A percentile compares a stretch with the other conserved stretches of the same genome.
phyloP scores from a whole-genome alignment of 1,139 yeast species.

The Candida sanyaensis region DNA sequence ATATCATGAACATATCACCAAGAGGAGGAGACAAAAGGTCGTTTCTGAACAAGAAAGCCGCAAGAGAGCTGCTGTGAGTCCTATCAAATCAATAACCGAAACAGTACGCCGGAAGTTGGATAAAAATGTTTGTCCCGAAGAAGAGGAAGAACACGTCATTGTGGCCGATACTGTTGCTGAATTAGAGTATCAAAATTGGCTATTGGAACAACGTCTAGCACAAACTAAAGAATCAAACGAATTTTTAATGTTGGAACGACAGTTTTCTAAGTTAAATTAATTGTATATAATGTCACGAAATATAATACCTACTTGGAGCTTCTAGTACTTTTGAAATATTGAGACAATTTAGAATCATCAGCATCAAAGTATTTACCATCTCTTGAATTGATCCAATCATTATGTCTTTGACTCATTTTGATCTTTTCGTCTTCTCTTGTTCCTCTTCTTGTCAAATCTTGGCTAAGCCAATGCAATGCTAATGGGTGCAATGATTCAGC shows the following conservation, averaged over 20 bases:
- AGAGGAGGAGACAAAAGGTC: background rate
- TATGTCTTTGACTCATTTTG: conserved; percentile 45
- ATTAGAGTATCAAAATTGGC: conserved; percentile 19
- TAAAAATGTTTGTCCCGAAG: background rate
- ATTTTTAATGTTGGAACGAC: conserved; percentile 20
- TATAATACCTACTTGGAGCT: conserved; percentile 15
- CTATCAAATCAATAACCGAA: conserved; percentile 3
- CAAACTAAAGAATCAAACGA: conserved; percentile 14
- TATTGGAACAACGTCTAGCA: conserved; percentile 14
- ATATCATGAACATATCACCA: conserved; percentile 6
- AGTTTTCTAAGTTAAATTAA: conserved; percentile 12
- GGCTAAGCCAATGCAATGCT: conserved; percentile 63
- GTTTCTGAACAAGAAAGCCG: background rate
- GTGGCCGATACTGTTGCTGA: conserved; percentile 11
- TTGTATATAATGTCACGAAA: conserved; percentile 5
- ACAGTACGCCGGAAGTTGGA: conserved; percentile 7
- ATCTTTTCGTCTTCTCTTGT: conserved; percentile 51
- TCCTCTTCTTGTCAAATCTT: conserved; percentile 57
- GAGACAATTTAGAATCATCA: conserved; percentile 43
- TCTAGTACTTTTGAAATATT: conserved; percentile 51
- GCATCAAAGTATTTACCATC: conserved; percentile 50
- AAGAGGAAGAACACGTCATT: background rate
- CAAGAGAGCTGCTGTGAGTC: conserved; percentile 8
- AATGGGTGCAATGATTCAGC: conserved; percentile 68
- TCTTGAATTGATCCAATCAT: conserved; percentile 45